A percentile compares a stretch with the other conserved stretches of the same genome.
phyloP scores from a whole-genome alignment of 176 grass and related monocot species.

The Triticum urartu region DNA sequence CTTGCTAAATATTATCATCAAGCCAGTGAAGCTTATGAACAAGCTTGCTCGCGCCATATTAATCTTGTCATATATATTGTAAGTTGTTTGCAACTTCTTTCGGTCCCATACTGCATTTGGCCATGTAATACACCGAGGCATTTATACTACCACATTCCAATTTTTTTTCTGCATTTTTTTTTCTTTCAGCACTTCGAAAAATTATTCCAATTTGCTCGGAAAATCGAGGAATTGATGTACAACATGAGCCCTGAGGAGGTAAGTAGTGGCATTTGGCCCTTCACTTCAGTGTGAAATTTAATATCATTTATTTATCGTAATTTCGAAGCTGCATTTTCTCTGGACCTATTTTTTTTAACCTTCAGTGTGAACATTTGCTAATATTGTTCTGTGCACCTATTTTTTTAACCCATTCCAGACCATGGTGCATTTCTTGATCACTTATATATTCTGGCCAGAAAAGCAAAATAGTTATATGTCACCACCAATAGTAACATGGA shows the following conservation, averaged over 20 bases:
- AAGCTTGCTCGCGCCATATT: slow-evolving; percentile 85
- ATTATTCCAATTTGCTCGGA: slow-evolving; percentile 87
- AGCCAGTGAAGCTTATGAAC: slow-evolving; percentile 95
- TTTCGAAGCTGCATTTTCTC: background rate
- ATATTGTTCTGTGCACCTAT: background rate
- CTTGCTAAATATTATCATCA: slow-evolving; percentile 99
- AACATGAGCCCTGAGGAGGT: slow-evolving; percentile 82
- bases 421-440: background rate
- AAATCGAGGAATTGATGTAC: slow-evolving; percentile 80
- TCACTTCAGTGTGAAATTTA: background rate
- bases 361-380: background rate
- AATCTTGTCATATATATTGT: slow-evolving; percentile 99
- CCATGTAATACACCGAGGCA: background rate
- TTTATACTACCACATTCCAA: background rate
- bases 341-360: background rate
- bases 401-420: no score
- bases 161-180: background rate
- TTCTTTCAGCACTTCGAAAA: slow-evolving; percentile 83
- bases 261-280: background rate
- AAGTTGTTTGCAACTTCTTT: slow-evolving; percentile 33
- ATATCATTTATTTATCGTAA: background rate
- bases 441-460: background rate
- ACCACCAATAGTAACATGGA: background rate
- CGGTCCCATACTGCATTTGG: slow-evolving; percentile 2
- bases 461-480: background rate